Base-by-base conservation (phyloP, 2,329 filamentous ascomycete genomes). In the Ophiostoma piceae region DNA sequence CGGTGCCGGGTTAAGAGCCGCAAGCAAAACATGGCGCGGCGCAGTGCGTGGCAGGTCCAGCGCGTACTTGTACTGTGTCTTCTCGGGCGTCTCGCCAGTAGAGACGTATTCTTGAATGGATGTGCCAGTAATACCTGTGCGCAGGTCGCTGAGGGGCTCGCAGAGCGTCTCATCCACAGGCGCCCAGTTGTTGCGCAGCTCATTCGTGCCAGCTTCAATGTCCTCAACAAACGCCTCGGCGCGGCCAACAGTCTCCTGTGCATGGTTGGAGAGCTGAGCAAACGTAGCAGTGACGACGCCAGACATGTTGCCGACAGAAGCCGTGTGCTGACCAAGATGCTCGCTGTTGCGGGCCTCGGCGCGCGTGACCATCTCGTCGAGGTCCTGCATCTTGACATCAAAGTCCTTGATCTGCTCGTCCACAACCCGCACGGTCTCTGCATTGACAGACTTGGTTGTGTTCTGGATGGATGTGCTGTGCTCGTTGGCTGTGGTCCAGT, bases 401-500 rank as follows among this genome's bases (percentile, higher is more conserved):
- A 99, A 90, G 74, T 96, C 92, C 70, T 87, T 85, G 81, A 96
- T 91, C 80, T 99, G 95, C 70, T 91, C 89, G 76, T 94, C 91
- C 14, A 98, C 94, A 71, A 96, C 94, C 7, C 90, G 89, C 39
- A 97, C 88, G 0, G 94, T 97, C 79, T 96, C 91, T 43, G 91
- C 90, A 74, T 99, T 94, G 1, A 98, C 93, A 2, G 92, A 92
- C 74, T 91, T 90, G 0, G 94, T 94, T 0, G 91, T 91, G 8
- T 86, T 85, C 74, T 94, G 92, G 74, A 99, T 94, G 6, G 90
- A 89, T n/a, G 84, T 88, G 75, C 93, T 96, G 76, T 92, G 90
- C 70, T 90, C 85, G 74, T 92, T 91, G 51, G 94, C 92, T 39
- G 82, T 79, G 72, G 87, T 88, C 90, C 94, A 97, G 77, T 97